A percentile compares a stretch with the other conserved stretches of the same genome.
These are phyloP conservation scores for Daldinia concentrica DNA, from an alignment of 495 filamentous ascomycete species.

Conservation along the genomic window DNA sequence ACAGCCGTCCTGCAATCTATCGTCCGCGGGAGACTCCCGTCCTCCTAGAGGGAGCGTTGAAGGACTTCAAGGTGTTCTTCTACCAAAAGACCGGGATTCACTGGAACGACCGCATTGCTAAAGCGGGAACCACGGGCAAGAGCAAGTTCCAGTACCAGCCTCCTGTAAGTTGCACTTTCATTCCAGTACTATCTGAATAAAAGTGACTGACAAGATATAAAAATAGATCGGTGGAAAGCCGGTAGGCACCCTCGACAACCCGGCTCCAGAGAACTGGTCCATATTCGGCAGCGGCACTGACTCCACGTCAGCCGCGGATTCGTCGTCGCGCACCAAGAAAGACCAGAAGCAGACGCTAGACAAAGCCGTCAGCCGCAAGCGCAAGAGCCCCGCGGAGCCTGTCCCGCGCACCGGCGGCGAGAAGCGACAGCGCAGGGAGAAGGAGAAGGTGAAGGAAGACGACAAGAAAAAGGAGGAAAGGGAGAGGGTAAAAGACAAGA, in stretches of 20 bases:
- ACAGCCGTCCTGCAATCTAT: conserved; percentile 39
- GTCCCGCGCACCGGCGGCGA: neutral
- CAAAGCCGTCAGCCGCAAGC: conserved; percentile 1
- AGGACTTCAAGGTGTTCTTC: conserved; percentile 66
- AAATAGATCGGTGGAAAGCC: conserved; percentile 49
- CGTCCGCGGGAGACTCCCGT: conserved; percentile 40
- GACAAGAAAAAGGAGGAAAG: neutral
- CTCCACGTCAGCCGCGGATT: neutral
- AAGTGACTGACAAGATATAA: neutral
- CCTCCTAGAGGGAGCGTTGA: conserved; percentile 49
- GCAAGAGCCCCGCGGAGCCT: neutral
- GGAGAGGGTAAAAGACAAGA: neutral
- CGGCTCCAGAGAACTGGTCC: neutral
- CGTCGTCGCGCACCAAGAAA: neutral
- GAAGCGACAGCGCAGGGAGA: neutral
- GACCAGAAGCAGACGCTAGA: conserved; percentile 27
- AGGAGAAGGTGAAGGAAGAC: neutral
- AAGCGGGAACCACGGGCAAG: conserved; percentile 8
- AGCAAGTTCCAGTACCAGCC: conserved; percentile 47
- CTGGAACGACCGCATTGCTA: conserved; percentile 63
- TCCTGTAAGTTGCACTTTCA: conserved; percentile 45
- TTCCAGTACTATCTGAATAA: too few species aligned
- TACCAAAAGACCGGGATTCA: conserved; percentile 59
- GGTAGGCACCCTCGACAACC: conserved; percentile 3
- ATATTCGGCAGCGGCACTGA: neutral